Conservation (phyloP, 75 land plant genomes). For the Pinus tabuliformis region DNA sequence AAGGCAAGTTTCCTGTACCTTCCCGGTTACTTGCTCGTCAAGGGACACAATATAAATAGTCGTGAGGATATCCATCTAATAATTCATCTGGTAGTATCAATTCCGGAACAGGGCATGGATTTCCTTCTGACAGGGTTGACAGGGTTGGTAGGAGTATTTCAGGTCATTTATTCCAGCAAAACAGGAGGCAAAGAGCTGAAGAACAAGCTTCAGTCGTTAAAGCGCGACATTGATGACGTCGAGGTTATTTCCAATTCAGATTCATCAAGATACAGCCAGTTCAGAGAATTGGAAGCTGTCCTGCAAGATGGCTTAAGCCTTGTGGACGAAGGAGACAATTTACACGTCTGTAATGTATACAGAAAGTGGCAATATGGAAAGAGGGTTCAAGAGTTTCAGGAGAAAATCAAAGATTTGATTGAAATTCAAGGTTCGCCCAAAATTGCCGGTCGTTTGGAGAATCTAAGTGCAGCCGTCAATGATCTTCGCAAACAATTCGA, state of each 20-base stretch:
- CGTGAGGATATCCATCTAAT: too few species aligned
- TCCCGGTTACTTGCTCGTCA: too few species aligned
- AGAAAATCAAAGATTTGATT: not conserved
- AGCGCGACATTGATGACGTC: not conserved
- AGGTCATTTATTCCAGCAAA: not conserved
- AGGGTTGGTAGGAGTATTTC: too few species aligned
- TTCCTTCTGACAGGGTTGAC: too few species aligned
- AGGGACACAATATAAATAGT: too few species aligned
- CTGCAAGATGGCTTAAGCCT: not conserved
- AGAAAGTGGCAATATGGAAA: not conserved
- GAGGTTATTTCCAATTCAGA: not conserved
- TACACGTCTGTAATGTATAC: not conserved
- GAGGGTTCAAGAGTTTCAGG: not conserved
- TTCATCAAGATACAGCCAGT: not conserved
- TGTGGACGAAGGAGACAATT: not conserved
- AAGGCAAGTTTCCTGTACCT: too few species aligned
- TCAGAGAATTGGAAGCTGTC: not conserved
- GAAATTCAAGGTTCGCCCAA: not conserved
- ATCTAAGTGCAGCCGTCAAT: not conserved
- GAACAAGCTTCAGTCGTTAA: not conserved
- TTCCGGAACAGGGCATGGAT: too few species aligned
- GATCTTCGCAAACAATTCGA: not conserved
- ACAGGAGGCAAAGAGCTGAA: not conserved
- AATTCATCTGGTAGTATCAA: too few species aligned
- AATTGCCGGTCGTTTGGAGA: not conserved